A percentile compares a stretch with the other conserved stretches of the same genome.
Conservation (phyloP, 2,329 filamentous ascomycete species). For the Plenodomus biglobosus region DNA sequence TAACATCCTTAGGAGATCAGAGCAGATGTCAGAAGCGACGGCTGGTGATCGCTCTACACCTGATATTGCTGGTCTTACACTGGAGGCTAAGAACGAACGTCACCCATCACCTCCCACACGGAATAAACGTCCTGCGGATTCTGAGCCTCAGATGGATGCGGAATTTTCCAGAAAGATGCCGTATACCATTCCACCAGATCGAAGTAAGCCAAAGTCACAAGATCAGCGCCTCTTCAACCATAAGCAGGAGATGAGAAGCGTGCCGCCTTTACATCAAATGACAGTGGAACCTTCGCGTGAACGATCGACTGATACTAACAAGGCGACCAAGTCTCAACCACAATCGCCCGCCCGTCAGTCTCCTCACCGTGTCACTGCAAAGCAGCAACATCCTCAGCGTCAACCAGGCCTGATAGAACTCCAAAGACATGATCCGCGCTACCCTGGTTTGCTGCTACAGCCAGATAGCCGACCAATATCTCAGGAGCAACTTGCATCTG, state of each 20-base stretch:
- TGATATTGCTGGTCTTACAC: slow-evolving; percentile 33
- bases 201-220: slow-evolving; percentile 17
- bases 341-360: slow-evolving; percentile 14
- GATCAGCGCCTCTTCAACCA: slow-evolving; percentile 27
- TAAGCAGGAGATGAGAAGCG: slow-evolving; percentile 16
- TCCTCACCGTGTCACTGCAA: slow-evolving; percentile 15
- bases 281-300: slow-evolving; percentile 29
- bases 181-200: slow-evolving; percentile 16
- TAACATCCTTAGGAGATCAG: slow-evolving; percentile 19
- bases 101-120: slow-evolving; percentile 27
- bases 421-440: slow-evolving; percentile 34
- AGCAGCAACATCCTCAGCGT: slow-evolving; percentile 15
- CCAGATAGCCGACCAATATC: slow-evolving; percentile 69
- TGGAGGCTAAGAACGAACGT: slow-evolving; percentile 23
- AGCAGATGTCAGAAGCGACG: slow-evolving; percentile 30
- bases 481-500: slow-evolving; percentile 75
- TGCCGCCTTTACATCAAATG: slow-evolving; percentile 19
- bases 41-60: slow-evolving; percentile 30
- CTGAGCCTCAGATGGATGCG: slow-evolving; percentile 29
- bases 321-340: slow-evolving; percentile 13
- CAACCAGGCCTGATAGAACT: slow-evolving; percentile 41
- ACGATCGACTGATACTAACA: slow-evolving; percentile 24
- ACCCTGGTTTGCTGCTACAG: slow-evolving; percentile 54
- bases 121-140: slow-evolving; percentile 35
- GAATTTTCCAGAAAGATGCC: slow-evolving; percentile 30